Evolutionary conservation across 441 rosid genomes (phyloP).

Genomic region (Rhodomyrtus psidioides): DNA sequence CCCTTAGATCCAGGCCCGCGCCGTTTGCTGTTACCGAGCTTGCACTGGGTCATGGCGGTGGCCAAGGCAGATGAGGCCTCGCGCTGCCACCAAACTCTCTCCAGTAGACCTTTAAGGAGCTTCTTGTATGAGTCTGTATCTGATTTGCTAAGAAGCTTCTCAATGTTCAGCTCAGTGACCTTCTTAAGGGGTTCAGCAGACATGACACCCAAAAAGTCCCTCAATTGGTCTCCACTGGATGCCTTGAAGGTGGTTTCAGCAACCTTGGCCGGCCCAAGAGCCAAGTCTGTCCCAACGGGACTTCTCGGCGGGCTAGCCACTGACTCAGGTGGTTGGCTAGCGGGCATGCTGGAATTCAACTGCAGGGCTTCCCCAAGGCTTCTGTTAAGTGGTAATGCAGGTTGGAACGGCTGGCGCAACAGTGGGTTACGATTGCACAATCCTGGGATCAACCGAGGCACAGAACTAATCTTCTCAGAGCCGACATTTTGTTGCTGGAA

Average conservation of each 20-base stretch:
- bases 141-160: slow-evolving; percentile 25
- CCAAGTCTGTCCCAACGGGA: slow-evolving; percentile 82
- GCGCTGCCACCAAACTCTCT: slow-evolving; percentile 88
- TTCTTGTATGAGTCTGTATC: slow-evolving; percentile 73
- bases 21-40: slow-evolving; percentile 56
- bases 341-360: slow-evolving; percentile 23
- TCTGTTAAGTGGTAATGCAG: slow-evolving; percentile 43
- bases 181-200: slow-evolving; percentile 48
- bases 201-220: slow-evolving; percentile 63
- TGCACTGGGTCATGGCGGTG: slow-evolving; percentile 54
- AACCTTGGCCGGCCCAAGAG: slow-evolving; percentile 56
- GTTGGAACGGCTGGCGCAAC: slow-evolving; percentile 49
- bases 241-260: slow-evolving; percentile 26
- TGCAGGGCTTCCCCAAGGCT: slow-evolving; percentile 27
- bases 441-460: slow-evolving; percentile 34
- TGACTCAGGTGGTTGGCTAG: slow-evolving; percentile 17
- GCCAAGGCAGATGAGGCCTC: slow-evolving; percentile 88
- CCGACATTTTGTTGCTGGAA: slow-evolving; percentile 31
- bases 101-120: slow-evolving; percentile 67
- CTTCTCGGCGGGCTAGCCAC: slow-evolving; percentile 51
- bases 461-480: slow-evolving; percentile 30
- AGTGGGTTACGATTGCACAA: slow-evolving; percentile 41
- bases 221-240: slow-evolving; percentile 22
- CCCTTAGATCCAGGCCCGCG: slow-evolving; percentile 51
- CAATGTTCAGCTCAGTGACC: slow-evolving; percentile 29